A percentile compares a stretch with the other conserved stretches of the same genome.
phyloP scores from a whole-genome alignment of 495 filamentous ascomycete species.

The Staphylotrichum longicolle region DNA sequence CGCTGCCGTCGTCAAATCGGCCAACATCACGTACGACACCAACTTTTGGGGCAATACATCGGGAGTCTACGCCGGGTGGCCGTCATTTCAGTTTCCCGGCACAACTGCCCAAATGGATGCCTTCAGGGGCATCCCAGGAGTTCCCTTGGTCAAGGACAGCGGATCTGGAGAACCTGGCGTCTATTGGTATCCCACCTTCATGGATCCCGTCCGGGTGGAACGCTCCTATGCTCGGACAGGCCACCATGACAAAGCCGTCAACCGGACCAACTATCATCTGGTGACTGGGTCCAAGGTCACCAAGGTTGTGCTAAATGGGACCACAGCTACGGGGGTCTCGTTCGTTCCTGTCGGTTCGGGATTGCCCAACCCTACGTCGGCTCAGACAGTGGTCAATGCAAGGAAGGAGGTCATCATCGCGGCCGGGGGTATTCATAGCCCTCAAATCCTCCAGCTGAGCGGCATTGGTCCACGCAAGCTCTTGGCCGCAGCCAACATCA shows the following conservation, averaged over 20 bases:
- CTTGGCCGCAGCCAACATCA: conserved; percentile 43
- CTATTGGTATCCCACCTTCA: conserved; percentile 48
- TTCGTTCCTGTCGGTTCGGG: conserved; percentile 22
- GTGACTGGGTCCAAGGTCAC: conserved; percentile 41
- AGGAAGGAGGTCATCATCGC: conserved; percentile 59
- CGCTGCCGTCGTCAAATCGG: conserved; percentile 29
- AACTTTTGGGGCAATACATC: conserved; percentile 45
- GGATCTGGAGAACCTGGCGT: conserved; percentile 42
- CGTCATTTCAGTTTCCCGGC: conserved; percentile 43
- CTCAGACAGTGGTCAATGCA: conserved; percentile 39
- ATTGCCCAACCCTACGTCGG: neutral
- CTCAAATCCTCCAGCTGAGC: conserved; percentile 55
- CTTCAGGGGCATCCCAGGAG: conserved; percentile 40
- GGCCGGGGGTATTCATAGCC: conserved; percentile 56
- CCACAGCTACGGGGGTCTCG: conserved; percentile 37
- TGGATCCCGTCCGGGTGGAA: conserved; percentile 40
- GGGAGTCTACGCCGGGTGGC: conserved; percentile 43
- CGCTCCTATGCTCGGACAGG: conserved; percentile 45
- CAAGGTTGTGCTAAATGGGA: conserved; percentile 37
- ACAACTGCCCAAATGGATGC: conserved; percentile 39
- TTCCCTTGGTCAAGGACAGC: conserved; percentile 43
- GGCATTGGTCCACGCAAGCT: conserved; percentile 52
- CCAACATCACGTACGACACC: conserved; percentile 44
- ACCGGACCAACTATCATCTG: conserved; percentile 41
- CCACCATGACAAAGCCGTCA: conserved; percentile 34